Conservation (phyloP, 2,329 filamentous ascomycete species). For the Diplodia scrobiculata region DNA sequence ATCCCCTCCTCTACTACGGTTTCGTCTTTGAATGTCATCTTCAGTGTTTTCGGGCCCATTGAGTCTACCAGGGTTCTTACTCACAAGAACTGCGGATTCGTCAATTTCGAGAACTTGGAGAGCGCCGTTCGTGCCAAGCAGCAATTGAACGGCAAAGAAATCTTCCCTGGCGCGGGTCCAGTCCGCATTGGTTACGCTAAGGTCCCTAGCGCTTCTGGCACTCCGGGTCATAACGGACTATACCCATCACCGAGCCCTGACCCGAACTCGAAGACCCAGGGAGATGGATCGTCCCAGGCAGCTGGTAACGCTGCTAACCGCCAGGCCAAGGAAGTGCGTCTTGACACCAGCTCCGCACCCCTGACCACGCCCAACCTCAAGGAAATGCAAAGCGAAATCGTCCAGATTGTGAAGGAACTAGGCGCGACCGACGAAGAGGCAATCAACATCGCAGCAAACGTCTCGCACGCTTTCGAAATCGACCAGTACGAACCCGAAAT, state of each 20-base stretch:
- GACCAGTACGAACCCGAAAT: constrained; percentile 77
- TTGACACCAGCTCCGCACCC: constrained; percentile 54
- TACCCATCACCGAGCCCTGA: constrained; percentile 91
- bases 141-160: constrained; percentile 91
- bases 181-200: constrained; percentile 98
- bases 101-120: constrained; percentile 92
- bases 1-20: constrained; percentile 97
- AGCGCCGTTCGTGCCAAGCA: constrained; percentile 88
- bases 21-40: constrained; percentile 91
- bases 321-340: constrained; percentile 43
- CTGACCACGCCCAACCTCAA: constrained; percentile 71
- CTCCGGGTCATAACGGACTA: constrained; percentile 83
- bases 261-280: constrained; percentile 54
- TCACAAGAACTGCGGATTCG: constrained; percentile 98
- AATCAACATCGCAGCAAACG: constrained; percentile 68
- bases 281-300: constrained; percentile 30
- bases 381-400: constrained; percentile 80
- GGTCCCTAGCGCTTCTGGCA: constrained; percentile 83
- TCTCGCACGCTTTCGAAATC: constrained; percentile 77
- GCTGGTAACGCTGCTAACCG: constrained; percentile 45
- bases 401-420: constrained; percentile 84
- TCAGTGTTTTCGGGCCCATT: constrained; percentile 88
- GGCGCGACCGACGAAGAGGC: constrained; percentile 80
- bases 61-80: constrained; percentile 90
- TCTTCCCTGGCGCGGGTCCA: constrained; percentile 93